Percentiles rank a stretch among this genome's conserved stretches.
Evolutionary conservation across 202 grass and related monocot species (phyloP).

Genomic region (Brachypodium distachyon): DNA sequence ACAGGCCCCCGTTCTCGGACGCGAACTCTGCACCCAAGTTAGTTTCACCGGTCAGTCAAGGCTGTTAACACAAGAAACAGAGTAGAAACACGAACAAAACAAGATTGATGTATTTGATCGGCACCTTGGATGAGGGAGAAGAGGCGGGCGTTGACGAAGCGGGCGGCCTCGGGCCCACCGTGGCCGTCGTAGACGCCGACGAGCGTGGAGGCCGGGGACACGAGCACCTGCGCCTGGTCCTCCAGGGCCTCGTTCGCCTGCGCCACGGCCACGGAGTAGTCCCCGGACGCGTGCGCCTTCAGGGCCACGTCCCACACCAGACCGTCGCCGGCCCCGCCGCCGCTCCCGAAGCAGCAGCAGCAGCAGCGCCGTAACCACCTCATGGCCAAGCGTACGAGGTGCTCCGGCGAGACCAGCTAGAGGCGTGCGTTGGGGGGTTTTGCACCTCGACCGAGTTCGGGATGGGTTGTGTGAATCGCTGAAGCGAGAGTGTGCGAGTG

Average conservation of each 20-base stretch:
- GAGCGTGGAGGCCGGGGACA: conserved; percentile 50
- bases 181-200: conserved; percentile 78
- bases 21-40: conserved; percentile 31
- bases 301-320: conserved; percentile 72
- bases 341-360: not conserved
- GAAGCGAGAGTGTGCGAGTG: not conserved
- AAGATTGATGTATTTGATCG: no score
- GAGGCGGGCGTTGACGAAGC: conserved; percentile 73
- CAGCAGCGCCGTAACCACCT: not conserved
- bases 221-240: conserved; percentile 85
- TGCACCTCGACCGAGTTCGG: not conserved
- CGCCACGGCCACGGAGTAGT: conserved; percentile 82
- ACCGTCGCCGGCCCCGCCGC: conserved; percentile 14
- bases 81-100: not conserved
- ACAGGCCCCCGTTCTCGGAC: conserved; percentile 46
- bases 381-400: not conserved
- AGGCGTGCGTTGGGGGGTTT: not conserved
- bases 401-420: not conserved
- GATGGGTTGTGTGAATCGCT: not conserved
- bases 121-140: conserved; percentile 73
- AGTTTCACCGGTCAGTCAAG: not conserved
- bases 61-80: not conserved
- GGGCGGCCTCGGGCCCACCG: conserved; percentile 74
- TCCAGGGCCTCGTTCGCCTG: conserved; percentile 82
- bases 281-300: conserved; percentile 72